Evolutionary conservation across 352 stramenopile genomes (phyloP).

Genomic region (Lagenidium giganteum): DNA sequence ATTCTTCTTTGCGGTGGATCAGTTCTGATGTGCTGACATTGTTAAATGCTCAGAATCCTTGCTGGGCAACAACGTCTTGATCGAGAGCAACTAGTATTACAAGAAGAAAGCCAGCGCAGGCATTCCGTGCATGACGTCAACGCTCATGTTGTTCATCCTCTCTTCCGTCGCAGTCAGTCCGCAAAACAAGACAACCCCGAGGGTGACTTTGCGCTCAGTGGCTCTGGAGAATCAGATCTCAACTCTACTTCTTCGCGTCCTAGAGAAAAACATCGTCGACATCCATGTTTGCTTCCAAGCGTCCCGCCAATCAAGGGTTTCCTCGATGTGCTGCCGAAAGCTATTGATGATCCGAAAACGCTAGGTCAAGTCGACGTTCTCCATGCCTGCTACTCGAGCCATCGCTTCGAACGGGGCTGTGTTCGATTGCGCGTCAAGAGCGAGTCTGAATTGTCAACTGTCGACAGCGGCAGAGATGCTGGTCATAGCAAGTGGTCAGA

Average conservation of each 20-base stretch:
- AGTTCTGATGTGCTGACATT: constrained; percentile 7
- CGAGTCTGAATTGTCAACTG: constrained; percentile 24
- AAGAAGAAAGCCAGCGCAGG: constrained; percentile 47
- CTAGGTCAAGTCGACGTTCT: constrained; percentile 72
- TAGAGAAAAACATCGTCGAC: constrained; percentile 51
- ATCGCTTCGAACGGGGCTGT: constrained; percentile 53
- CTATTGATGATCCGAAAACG: constrained; percentile 46
- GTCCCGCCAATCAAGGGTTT: constrained; percentile 78
- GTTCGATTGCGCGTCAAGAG: constrained; percentile 76
- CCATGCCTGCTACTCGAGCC: constrained; percentile 78
- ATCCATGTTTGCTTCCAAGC: constrained; percentile 71
- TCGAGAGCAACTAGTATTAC: constrained; percentile 70
- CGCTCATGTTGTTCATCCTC: constrained; percentile 46
- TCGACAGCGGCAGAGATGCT: constrained; percentile 32
- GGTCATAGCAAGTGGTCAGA: constrained; percentile 71
- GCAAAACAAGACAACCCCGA: not conserved
- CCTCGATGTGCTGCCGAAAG: constrained; percentile 76
- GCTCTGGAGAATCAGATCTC: too few species aligned
- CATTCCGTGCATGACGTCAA: constrained; percentile 35
- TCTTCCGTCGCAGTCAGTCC: not conserved
- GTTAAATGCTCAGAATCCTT: constrained; percentile 30
- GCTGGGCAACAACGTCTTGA: constrained; percentile 74
- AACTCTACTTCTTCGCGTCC: too few species aligned
- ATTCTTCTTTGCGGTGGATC: too few species aligned
- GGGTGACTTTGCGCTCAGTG: too few species aligned